A percentile compares a stretch with the other conserved stretches of the same genome.
phyloP scores from a whole-genome alignment of 805 yeast species.

The Lachancea nothofagi region DNA sequence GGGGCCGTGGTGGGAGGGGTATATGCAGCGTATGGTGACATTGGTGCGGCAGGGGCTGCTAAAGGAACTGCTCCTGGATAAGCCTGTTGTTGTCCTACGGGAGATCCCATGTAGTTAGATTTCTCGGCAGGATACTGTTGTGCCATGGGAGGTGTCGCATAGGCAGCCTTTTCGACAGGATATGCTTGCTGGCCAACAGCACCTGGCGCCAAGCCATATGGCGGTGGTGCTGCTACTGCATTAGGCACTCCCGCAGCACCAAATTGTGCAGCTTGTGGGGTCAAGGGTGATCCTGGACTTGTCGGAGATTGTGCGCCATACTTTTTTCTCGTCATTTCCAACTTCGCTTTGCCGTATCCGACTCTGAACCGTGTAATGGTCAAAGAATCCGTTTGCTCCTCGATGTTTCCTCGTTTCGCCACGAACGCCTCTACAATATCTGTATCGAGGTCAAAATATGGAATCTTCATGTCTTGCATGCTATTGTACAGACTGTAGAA shows the following conservation, averaged over 20 bases:
- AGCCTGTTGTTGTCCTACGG: conserved; percentile 15
- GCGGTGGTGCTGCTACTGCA: conserved; percentile 15
- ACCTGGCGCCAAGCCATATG: conserved; percentile 16
- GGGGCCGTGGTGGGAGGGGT: conserved; percentile 17
- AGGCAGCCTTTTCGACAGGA: too few species aligned
- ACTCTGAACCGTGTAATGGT: conserved; percentile 87
- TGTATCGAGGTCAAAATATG: conserved; percentile 81
- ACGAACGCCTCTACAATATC: conserved; percentile 79
- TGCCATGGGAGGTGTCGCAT: conserved; percentile 20
- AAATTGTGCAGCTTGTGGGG: conserved; percentile 27
- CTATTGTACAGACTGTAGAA: conserved; percentile 86
- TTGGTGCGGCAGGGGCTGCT: conserved; percentile 26
- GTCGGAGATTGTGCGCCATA: conserved; percentile 42
- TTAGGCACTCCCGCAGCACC: neutral
- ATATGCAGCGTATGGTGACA: conserved; percentile 35
- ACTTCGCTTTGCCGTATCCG: conserved; percentile 79
- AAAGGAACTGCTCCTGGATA: conserved; percentile 24
- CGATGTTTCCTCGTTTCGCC: conserved; percentile 82
- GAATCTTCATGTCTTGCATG: conserved; percentile 95
- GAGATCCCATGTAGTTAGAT: conserved; percentile 2
- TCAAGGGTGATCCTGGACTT: conserved; percentile 18
- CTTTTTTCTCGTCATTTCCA: conserved; percentile 77
- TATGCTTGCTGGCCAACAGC: conserved; percentile 13
- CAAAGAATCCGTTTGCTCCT: conserved; percentile 82
- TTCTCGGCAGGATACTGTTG: conserved; percentile 11